Evolutionary conservation across 2,329 filamentous ascomycete species (phyloP).

Genomic region (Cytospora mali): DNA sequence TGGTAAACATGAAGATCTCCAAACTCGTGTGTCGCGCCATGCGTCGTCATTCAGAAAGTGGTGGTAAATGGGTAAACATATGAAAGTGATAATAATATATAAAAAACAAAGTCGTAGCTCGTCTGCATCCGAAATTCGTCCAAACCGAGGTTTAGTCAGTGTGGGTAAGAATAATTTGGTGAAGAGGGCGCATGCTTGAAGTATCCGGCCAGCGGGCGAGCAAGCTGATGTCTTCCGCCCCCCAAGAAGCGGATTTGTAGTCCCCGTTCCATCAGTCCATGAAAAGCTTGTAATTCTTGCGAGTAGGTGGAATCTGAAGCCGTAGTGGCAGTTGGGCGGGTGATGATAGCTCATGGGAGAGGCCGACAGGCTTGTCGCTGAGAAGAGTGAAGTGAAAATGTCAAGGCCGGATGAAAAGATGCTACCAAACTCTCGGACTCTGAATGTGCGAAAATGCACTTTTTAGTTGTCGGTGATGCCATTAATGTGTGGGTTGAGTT

Average conservation of each 20-base stretch:
- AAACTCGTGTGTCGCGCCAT: constrained; percentile 13
- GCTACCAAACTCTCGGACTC: constrained; percentile 27
- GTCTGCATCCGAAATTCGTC: neutral
- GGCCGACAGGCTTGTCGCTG: neutral
- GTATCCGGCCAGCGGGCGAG: neutral
- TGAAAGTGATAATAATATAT: neutral
- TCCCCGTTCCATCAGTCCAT: too few relatives aligned
- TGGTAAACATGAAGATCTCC: constrained; percentile 21
- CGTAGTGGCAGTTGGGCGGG: too few relatives aligned
- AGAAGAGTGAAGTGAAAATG: neutral
- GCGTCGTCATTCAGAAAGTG: constrained; percentile 16
- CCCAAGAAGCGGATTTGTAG: neutral
- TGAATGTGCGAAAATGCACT: constrained; percentile 20
- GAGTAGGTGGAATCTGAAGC: too few relatives aligned
- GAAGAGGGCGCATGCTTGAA: neutral
- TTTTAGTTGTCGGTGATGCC: constrained; percentile 5
- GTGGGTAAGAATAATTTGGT: neutral
- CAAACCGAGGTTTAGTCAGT: too few relatives aligned
- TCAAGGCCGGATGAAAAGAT: constrained; percentile 8
- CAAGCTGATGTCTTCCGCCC: constrained; percentile 5
- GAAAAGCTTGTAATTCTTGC: too few relatives aligned
- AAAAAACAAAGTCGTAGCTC: neutral
- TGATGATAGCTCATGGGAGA: neutral
- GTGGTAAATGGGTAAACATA: constrained; percentile 4
- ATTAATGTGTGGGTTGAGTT: constrained; percentile 12